Conservation (phyloP, 192 early-diverging fungal species). For the Oehlia diaphana region DNA sequence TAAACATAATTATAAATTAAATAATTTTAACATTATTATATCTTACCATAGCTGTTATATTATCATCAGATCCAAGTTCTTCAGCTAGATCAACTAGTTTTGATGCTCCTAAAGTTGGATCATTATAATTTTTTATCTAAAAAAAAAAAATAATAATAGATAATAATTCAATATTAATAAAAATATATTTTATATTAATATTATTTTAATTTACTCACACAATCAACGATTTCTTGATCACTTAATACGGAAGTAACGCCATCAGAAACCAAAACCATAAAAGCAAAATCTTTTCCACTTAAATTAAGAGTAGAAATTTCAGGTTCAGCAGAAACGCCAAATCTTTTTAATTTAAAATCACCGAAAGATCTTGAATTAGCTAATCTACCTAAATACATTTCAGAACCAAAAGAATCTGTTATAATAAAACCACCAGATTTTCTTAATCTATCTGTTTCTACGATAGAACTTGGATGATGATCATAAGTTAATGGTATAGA, state of each 20-base stretch:
- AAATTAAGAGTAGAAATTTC: conserved; percentile 58
- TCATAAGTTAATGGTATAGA: conserved; percentile 58
- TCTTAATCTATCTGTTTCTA: conserved; percentile 63
- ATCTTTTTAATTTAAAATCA: conserved; percentile 68
- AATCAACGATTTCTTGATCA: conserved; percentile 73
- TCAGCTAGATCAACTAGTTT: conserved; percentile 63
- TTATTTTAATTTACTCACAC: conserved; percentile 39
- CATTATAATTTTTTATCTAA: conserved; percentile 56
- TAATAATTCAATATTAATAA: background rate
- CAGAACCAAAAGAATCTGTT: conserved; percentile 76
- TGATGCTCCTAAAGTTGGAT: conserved; percentile 56
- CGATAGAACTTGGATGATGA: conserved; percentile 65
- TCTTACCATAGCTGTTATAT: conserved; percentile 62
- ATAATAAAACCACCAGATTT: conserved; percentile 71
- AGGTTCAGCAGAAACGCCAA: conserved; percentile 71
- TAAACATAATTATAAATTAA: background rate
- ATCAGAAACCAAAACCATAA: conserved; percentile 70
- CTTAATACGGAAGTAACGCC: conserved; percentile 70
- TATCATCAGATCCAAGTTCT: conserved; percentile 69
- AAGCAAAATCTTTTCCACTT: conserved; percentile 61
- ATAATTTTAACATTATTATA: background rate
- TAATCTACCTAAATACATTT: conserved; percentile 63
- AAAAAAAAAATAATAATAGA: background rate
- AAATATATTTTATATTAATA: background rate
- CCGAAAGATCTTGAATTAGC: conserved; percentile 71